Base-by-base conservation (phyloP, 2,329 filamentous ascomycete genomes). In the Immersiporthe knoxdaviesiana region DNA sequence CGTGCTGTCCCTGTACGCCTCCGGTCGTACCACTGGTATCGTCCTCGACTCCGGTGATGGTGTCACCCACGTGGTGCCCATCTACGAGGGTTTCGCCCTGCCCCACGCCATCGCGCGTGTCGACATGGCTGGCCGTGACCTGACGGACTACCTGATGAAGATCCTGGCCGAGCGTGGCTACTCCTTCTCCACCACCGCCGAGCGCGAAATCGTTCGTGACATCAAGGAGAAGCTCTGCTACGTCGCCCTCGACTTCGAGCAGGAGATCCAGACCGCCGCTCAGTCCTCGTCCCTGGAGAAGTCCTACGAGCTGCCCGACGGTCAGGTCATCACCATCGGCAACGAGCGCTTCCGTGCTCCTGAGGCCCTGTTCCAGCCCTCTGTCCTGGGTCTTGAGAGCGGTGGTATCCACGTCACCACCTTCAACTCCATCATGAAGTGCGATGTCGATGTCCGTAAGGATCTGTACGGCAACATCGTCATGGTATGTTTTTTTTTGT, bases 151-250 rank as follows among this genome's bases (percentile, higher is more conserved):
- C 90, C 92, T 99, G 80, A 98, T 99, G 96, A 98, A 98, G 93
- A 98, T 99, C 81, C 87, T 99, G 79, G 96, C 96, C 79, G 96
- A 99, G 92, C 94, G 96, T 81, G 96, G 96, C 80, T 98, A 99
- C 90, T 93, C 93, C 79, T 99, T 99, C 92, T 97, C 95, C 82
- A 99, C 96, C 87, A 98, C 96, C 73, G 96, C 96, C 84, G 96
- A 99, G 68, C 70, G 70, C 30, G 70, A 71, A 66, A 71, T 71
- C 68, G 70, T 71, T 30, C 70, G 69, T 35, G 69, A 99, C 84
- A 98, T 99, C 89, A 99, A 99, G 92, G 96, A 99, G 92, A 99
- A 98, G 91, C 94, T 99, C 80, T 99, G 96, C 91, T 99, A 99
- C 87, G 96, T 98, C 81, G 96, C 96, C 76, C 92, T 99, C 77